phyloP scores from a whole-genome alignment of 2,329 filamentous ascomycete species.

The Trichophaea hybrida region DNA sequence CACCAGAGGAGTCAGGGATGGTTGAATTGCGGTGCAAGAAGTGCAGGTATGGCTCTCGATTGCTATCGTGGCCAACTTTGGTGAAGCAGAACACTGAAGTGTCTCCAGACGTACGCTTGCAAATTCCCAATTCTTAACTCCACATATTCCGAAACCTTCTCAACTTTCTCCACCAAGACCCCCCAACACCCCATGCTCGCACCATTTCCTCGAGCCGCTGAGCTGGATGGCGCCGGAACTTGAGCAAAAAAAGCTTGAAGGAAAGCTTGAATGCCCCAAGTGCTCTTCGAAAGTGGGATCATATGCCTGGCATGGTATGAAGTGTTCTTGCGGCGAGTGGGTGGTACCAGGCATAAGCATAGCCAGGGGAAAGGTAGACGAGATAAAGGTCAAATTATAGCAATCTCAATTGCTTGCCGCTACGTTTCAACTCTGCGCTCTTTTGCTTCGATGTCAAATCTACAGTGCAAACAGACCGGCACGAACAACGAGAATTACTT shows the following conservation, averaged over 20 bases:
- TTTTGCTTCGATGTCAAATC: too few relatives aligned
- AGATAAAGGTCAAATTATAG: slow-evolving; percentile 33
- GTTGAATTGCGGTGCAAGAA: slow-evolving; percentile 73
- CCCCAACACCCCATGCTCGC: slow-evolving; percentile 45
- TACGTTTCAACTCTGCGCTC: too few relatives aligned
- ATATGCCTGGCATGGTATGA: slow-evolving; percentile 92
- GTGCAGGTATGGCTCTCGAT: slow-evolving; percentile 47
- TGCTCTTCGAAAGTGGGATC: slow-evolving; percentile 77
- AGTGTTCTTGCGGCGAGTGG: slow-evolving; percentile 83
- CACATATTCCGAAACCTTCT: slow-evolving; percentile 35
- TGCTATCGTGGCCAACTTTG: too few relatives aligned
- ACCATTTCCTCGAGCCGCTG: slow-evolving; percentile 81
- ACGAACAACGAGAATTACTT: too few relatives aligned
- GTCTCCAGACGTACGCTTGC: slow-evolving; percentile 39
- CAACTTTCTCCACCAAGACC: slow-evolving; percentile 10
- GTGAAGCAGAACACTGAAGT: too few relatives aligned
- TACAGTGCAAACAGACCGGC: too few relatives aligned
- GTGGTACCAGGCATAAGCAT: slow-evolving; percentile 80
- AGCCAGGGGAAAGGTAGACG: slow-evolving; percentile 68
- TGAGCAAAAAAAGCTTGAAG: slow-evolving; percentile 66
- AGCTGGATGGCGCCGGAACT: slow-evolving; percentile 87
- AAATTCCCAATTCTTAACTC: slow-evolving; percentile 45
- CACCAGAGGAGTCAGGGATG: slow-evolving; percentile 26
- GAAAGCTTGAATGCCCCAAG: slow-evolving; percentile 71
- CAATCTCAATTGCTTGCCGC: not conserved